Conservation (phyloP, 106 monocot species). For the Acanthochlamys bracteata region DNA sequence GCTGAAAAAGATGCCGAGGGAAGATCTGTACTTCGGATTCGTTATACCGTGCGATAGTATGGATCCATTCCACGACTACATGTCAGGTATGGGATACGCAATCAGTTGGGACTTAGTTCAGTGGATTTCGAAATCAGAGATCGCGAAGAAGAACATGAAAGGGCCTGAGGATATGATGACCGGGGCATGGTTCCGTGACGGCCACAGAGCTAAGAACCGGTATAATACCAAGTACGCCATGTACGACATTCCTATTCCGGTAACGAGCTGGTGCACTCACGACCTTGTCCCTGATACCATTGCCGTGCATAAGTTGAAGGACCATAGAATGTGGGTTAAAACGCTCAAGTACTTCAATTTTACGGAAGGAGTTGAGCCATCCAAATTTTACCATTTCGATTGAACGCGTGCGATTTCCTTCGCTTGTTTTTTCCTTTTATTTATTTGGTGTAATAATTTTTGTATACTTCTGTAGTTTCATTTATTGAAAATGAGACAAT, state of each 20-base stretch:
- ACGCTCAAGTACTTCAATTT: slow-evolving; percentile 12
- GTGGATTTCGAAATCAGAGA: not conserved
- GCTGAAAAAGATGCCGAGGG: slow-evolving; percentile 7
- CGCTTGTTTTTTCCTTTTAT: not conserved
- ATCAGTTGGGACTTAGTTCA: slow-evolving; percentile 14
- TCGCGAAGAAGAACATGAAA: slow-evolving; percentile 6
- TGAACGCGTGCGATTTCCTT: not conserved
- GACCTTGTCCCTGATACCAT: slow-evolving; percentile 5
- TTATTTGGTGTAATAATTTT: not conserved
- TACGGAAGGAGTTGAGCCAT: slow-evolving; percentile 7
- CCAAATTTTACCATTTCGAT: slow-evolving; percentile 8
- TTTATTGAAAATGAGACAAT: too few relatives aligned
- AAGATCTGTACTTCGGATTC: slow-evolving; percentile 11
- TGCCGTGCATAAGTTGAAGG: slow-evolving; percentile 10
- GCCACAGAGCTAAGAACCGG: slow-evolving; percentile 7
- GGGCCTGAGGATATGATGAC: slow-evolving; percentile 9
- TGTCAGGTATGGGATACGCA: slow-evolving; percentile 13
- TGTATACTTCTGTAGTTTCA: too few relatives aligned
- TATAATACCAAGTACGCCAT: not conserved
- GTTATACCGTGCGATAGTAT: not conserved
- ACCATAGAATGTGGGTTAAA: slow-evolving; percentile 2
- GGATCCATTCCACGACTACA: not conserved
- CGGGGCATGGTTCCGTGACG: slow-evolving; percentile 5
- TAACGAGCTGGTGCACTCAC: not conserved
- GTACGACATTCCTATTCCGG: slow-evolving; percentile 13